Conservation (phyloP, 257 asterid genomes). For the Hygrophila difformis region DNA sequence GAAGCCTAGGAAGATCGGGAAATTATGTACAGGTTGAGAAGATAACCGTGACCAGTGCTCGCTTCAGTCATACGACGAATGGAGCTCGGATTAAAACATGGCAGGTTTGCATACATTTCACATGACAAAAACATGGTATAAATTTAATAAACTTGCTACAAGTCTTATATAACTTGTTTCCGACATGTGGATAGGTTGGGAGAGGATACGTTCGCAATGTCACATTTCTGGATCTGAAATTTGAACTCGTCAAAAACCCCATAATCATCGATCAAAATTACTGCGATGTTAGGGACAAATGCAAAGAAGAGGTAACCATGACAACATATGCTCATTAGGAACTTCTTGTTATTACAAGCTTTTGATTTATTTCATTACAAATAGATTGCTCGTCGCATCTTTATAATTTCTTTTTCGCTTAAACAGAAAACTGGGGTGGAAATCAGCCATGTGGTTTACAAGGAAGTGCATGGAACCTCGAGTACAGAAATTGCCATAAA, state of each 20-base stretch:
- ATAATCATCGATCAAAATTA: slow-evolving; percentile 60
- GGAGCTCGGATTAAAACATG: slow-evolving; percentile 94
- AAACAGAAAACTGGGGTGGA: slow-evolving; percentile 45
- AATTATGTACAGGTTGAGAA: slow-evolving; percentile 47
- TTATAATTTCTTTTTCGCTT: no score
- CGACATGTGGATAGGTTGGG: slow-evolving; percentile 28
- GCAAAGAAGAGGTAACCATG: slow-evolving; percentile 38
- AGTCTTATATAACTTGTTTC: background rate
- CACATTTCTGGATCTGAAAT: slow-evolving; percentile 32
- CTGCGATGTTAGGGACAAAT: slow-evolving; percentile 28
- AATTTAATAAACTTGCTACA: no score
- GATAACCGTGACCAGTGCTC: slow-evolving; percentile 30
- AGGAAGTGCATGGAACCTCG: slow-evolving; percentile 43
- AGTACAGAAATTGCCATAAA: slow-evolving; percentile 31
- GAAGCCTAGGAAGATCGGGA: slow-evolving; percentile 63
- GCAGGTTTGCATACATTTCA: no score
- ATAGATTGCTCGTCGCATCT: no score
- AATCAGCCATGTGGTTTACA: slow-evolving; percentile 34
- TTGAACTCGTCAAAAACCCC: slow-evolving; percentile 40
- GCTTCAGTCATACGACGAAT: slow-evolving; percentile 55
- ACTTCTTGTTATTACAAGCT: no score
- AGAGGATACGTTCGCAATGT: slow-evolving; percentile 38
- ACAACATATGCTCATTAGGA: background rate
- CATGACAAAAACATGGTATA: no score
- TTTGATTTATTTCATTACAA: no score